Evolutionary conservation across 139 green algal species (phyloP).

Genomic region (Coccomyxa sp.): DNA sequence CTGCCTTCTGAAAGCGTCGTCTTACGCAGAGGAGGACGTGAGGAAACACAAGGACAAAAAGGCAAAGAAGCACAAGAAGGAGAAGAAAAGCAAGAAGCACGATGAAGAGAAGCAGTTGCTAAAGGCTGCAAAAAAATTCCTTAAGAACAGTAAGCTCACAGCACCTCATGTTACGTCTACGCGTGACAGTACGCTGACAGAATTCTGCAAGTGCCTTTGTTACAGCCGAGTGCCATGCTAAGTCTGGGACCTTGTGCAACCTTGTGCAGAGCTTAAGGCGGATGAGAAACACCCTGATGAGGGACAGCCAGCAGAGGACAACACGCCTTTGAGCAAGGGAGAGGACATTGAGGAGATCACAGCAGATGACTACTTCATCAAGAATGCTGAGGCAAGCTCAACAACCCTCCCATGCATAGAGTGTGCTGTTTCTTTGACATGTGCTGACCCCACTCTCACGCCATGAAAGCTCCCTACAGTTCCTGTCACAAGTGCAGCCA

Average conservation of each 20-base stretch:
- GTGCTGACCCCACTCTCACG: too few relatives aligned
- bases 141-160: slow-evolving; percentile 36
- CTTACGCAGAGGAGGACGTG: slow-evolving; percentile 13
- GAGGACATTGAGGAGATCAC: background rate
- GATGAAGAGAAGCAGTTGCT: slow-evolving; percentile 22
- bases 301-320: background rate
- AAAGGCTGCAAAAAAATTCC: slow-evolving; percentile 32
- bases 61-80: slow-evolving; percentile 31
- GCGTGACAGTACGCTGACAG: background rate
- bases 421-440: too few relatives aligned
- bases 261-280: background rate
- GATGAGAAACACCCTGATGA: background rate
- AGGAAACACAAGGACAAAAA: slow-evolving; percentile 22
- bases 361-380: background rate
- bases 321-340: background rate
- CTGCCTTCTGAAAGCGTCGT: too few relatives aligned
- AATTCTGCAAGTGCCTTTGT: too few relatives aligned
- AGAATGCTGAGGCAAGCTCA: background rate
- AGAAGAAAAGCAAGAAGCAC: slow-evolving; percentile 35
- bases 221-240: background rate
- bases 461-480: too few relatives aligned
- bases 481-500: too few relatives aligned
- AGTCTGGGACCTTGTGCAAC: background rate
- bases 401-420: background rate
- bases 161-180: background rate